Conservation (phyloP, 805 yeast genomes). For the Yarrowia sp. region DNA sequence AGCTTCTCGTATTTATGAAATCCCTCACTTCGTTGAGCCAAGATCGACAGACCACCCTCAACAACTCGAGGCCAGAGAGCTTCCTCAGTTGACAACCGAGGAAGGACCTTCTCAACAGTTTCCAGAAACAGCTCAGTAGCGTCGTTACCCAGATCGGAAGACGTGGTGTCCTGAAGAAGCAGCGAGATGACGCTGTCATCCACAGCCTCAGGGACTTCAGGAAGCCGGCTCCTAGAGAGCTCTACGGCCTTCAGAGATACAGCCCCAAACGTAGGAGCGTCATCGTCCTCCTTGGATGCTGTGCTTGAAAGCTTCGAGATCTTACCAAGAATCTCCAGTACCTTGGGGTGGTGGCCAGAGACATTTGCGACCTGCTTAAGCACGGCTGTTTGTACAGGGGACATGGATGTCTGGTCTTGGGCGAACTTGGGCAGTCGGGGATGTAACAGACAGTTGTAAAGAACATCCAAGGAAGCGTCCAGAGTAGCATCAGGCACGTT, state of each 20-base stretch:
- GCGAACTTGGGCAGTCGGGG: neutral
- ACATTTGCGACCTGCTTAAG: slow-evolving; percentile 7
- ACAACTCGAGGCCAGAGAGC: slow-evolving; percentile 6
- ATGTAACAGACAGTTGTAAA: slow-evolving; percentile 10
- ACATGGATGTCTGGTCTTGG: neutral
- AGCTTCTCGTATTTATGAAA: slow-evolving; percentile 13
- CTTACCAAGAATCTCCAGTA: slow-evolving; percentile 8
- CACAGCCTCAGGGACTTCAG: slow-evolving; percentile 12
- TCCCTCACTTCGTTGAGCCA: slow-evolving; percentile 9
- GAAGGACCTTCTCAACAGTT: slow-evolving; percentile 14
- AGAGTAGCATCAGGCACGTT: neutral
- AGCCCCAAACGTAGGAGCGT: slow-evolving; percentile 1
- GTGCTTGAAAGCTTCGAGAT: neutral
- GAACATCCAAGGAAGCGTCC: slow-evolving; percentile 9
- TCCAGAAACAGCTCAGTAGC: slow-evolving; percentile 3
- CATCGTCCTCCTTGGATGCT: neutral
- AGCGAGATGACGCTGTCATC: slow-evolving; percentile 1
- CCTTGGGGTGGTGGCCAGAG: slow-evolving; percentile 19
- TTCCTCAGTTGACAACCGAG: slow-evolving; percentile 13
- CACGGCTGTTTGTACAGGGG: slow-evolving; percentile 19
- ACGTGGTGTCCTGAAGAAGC: slow-evolving; percentile 8
- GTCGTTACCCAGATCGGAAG: neutral
- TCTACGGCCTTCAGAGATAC: slow-evolving; percentile 7
- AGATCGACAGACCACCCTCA: slow-evolving; percentile 8
- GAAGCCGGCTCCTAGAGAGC: slow-evolving; percentile 8